Conservation (phyloP, 2,329 filamentous ascomycete genomes). For the Cadophora sp. region DNA sequence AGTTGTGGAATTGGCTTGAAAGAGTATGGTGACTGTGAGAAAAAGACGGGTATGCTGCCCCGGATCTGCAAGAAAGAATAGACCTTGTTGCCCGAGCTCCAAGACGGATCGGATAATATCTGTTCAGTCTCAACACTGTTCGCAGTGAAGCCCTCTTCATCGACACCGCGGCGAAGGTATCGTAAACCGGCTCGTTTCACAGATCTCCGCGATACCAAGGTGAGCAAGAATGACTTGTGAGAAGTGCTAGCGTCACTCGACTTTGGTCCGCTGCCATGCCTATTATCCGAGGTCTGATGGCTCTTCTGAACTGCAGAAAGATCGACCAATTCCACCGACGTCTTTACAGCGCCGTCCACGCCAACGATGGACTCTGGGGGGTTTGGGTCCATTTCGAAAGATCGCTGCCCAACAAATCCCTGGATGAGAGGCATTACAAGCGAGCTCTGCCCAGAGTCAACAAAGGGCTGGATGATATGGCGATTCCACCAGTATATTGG, state of each 20-base stretch:
- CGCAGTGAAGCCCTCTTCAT: slow-evolving; percentile 86
- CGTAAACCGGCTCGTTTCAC: slow-evolving; percentile 85
- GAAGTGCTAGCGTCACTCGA: slow-evolving; percentile 26
- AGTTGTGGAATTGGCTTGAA: slow-evolving; percentile 86
- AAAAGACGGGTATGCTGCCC: slow-evolving; percentile 93
- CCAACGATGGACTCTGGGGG: slow-evolving; percentile 55
- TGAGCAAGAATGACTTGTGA: slow-evolving; percentile 63
- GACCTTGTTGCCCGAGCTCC: slow-evolving; percentile 65
- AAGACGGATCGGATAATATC: slow-evolving; percentile 76
- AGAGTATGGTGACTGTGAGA: slow-evolving; percentile 92
- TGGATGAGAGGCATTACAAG: slow-evolving; percentile 87
- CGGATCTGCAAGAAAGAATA: slow-evolving; percentile 88
- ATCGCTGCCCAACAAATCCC: slow-evolving; percentile 88
- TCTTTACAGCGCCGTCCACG: slow-evolving; percentile 53
- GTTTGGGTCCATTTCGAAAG: slow-evolving; percentile 74
- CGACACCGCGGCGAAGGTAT: slow-evolving; percentile 88
- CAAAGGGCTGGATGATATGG: slow-evolving; percentile 75
- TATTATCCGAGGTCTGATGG: slow-evolving; percentile 19
- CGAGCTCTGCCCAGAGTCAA: slow-evolving; percentile 72
- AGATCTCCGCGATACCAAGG: slow-evolving; percentile 88
- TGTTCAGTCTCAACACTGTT: slow-evolving; percentile 97
- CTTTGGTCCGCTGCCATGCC: slow-evolving; percentile 33
- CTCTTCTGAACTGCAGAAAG: slow-evolving; percentile 43
- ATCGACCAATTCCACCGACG: slow-evolving; percentile 49
- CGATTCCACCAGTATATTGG: slow-evolving; percentile 91